Conservation (phyloP, 768 basidiomycete genomes). For the Sarcodon sp. region DNA sequence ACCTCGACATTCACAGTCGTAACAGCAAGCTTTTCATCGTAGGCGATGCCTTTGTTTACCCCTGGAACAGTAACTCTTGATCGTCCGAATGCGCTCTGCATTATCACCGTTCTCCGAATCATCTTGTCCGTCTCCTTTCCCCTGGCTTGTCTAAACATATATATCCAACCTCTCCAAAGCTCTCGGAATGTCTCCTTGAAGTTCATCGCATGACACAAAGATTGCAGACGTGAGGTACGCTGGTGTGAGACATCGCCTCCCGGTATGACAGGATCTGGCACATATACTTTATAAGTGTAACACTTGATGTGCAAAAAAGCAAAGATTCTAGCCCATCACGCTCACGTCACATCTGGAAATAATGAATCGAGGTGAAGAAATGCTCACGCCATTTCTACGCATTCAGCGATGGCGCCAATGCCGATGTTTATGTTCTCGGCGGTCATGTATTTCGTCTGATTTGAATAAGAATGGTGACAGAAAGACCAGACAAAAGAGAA, state of each 20-base stretch:
- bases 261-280: constrained; percentile 14
- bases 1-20: constrained; percentile 25
- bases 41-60: too few species aligned
- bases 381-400: constrained; percentile 64
- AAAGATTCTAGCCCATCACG: constrained; percentile 30
- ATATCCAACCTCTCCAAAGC: constrained; percentile 42
- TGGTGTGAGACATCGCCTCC: constrained; percentile 1
- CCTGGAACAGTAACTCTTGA: constrained; percentile 4
- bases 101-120: constrained; percentile 26
- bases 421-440: constrained; percentile 64
- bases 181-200: constrained; percentile 59
- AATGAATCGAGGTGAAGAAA: constrained; percentile 1
- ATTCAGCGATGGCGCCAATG: constrained; percentile 53
- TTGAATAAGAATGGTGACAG: neutral
- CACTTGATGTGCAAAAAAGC: constrained; percentile 61
- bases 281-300: constrained; percentile 58
- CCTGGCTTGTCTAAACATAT: constrained; percentile 38
- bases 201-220: constrained; percentile 54
- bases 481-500: neutral
- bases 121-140: constrained; percentile 40
- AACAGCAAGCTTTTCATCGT: neutral
- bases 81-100: constrained; percentile 21
- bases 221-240: constrained; percentile 39
- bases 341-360: too few species aligned
- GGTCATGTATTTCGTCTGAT: constrained; percentile 54